Conservation (phyloP, 345 rosid species). For the Boechera stricta region DNA sequence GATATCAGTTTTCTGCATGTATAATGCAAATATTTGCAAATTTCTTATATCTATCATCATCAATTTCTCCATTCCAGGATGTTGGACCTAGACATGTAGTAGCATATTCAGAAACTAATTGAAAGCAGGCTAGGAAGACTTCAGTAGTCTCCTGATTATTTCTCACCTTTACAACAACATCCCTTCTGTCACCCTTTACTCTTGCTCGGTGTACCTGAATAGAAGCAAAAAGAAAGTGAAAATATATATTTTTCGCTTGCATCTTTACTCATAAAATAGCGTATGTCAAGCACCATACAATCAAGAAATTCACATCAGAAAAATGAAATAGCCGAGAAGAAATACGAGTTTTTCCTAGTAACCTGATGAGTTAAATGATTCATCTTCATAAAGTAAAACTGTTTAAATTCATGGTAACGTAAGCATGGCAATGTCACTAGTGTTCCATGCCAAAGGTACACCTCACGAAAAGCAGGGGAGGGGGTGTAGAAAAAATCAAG, state of each 20-base stretch:
- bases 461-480: neutral
- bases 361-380: constrained; percentile 1
- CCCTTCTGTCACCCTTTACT: constrained; percentile 67
- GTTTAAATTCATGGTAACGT: neutral
- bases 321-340: neutral
- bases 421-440: neutral
- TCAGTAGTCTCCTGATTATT: constrained; percentile 25
- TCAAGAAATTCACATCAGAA: neutral
- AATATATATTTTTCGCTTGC: neutral
- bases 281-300: neutral
- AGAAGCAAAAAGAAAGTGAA: neutral
- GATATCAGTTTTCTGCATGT: constrained; percentile 90
- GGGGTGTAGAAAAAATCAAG: neutral
- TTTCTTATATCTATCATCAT: constrained; percentile 97
- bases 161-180: constrained; percentile 90
- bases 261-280: neutral
- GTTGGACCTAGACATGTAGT: constrained; percentile 74
- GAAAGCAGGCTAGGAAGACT: constrained; percentile 7
- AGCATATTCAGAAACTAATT: constrained; percentile 36
- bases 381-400: neutral
- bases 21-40: constrained; percentile 88
- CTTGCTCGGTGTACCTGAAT: constrained; percentile 87
- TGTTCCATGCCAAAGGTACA: constrained; percentile 8
- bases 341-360: neutral
- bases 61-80: constrained; percentile 86